phyloP scores from a whole-genome alignment of 2,329 filamentous ascomycete species.

The Colletotrichum chlorophyti region DNA sequence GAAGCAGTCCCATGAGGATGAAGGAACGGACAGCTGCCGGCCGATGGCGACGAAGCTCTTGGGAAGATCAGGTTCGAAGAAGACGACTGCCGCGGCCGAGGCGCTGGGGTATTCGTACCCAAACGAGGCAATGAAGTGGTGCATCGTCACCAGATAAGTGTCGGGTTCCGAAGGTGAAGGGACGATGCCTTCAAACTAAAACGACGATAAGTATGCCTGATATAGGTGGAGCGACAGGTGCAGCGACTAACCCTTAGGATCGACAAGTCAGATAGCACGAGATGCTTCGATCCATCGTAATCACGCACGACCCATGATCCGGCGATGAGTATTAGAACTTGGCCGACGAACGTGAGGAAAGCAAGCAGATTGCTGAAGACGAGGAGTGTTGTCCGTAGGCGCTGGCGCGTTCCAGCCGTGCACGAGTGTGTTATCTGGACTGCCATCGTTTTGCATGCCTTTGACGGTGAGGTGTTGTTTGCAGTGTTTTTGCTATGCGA shows the following conservation, averaged over 20 bases:
- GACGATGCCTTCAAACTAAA: conserved; percentile 28
- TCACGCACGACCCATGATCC: conserved; percentile 11
- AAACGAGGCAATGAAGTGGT: conserved; percentile 21
- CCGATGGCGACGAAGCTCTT: conserved; percentile 18
- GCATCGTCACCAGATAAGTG: conserved; percentile 23
- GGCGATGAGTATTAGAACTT: conserved; percentile 13
- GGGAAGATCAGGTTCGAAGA: conserved; percentile 10
- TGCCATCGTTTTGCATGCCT: too few relatives aligned
- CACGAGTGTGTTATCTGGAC: neutral
- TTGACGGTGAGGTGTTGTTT: neutral
- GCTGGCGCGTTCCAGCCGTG: neutral
- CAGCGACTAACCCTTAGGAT: conserved; percentile 5
- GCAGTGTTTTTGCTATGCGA: neutral
- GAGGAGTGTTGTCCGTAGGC: neutral
- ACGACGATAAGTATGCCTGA: neutral
- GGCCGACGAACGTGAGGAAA: neutral
- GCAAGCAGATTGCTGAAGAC: neutral
- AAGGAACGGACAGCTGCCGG: neutral
- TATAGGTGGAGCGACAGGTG: neutral
- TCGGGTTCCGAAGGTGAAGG: neutral
- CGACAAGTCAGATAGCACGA: conserved; percentile 10
- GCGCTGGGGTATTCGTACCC: conserved; percentile 24
- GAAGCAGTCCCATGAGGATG: conserved; percentile 23
- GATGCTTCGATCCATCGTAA: neutral
- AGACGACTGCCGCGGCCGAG: conserved; percentile 6